Conservation (phyloP, 371 early-diverging fungal species). For the Mucor indicus region DNA sequence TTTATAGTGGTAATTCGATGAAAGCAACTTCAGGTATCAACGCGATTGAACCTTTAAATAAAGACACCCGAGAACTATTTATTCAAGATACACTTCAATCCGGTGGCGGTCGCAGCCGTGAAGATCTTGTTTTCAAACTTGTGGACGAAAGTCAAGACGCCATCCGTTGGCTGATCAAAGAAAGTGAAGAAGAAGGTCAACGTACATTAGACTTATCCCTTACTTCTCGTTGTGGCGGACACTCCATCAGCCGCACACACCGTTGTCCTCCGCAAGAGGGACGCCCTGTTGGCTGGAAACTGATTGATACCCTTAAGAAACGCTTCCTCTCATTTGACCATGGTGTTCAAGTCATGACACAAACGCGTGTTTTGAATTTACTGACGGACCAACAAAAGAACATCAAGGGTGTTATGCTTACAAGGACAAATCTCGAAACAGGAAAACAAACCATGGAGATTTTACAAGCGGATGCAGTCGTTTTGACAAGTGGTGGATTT, state of each 20-base stretch:
- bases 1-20: conserved; percentile 64
- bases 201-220: conserved; percentile 51
- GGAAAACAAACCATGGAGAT: conserved; percentile 23
- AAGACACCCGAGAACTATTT: conserved; percentile 64
- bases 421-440: conserved; percentile 4
- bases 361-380: conserved; percentile 28
- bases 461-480: conserved; percentile 21
- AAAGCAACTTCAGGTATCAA: conserved; percentile 90
- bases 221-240: conserved; percentile 78
- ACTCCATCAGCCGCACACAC: conserved; percentile 67
- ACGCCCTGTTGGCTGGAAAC: conserved; percentile 67
- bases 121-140: conserved; percentile 57
- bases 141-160: conserved; percentile 64
- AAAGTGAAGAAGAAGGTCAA: conserved; percentile 40
- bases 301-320: conserved; percentile 47
- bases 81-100: conserved; percentile 71
- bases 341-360: conserved; percentile 48
- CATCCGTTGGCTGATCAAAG: conserved; percentile 68
- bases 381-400: conserved; percentile 1
- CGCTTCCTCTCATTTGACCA: conserved; percentile 17
- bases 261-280: conserved; percentile 54
- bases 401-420: conserved; percentile 17
- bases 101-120: conserved; percentile 60
- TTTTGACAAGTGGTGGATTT: conserved; percentile 38
- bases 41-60: conserved; percentile 59